Percentiles rank a stretch among this genome's conserved stretches.
These are phyloP conservation scores for Sechiopsis laciniata DNA, from an alignment of 306 rosid species.

Conservation along the genomic window DNA sequence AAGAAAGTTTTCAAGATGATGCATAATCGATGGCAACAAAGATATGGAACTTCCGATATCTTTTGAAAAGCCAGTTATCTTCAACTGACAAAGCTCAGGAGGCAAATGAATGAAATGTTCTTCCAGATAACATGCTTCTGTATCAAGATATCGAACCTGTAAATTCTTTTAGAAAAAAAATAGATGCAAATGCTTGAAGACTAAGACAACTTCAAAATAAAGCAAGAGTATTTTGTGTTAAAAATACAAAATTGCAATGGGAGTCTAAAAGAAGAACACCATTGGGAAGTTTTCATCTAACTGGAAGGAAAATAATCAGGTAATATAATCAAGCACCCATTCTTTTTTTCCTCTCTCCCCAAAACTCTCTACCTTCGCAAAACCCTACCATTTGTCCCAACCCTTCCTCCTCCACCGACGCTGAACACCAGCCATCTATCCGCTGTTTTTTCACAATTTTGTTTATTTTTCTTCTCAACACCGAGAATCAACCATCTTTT, in stretches of 20 bases:
- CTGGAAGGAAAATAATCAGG: background rate
- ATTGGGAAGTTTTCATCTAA: background rate
- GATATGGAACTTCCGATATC: constrained; percentile 91
- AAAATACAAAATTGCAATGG: background rate
- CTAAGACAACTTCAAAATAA: background rate
- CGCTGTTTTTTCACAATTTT: no score
- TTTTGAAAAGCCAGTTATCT: constrained; percentile 81
- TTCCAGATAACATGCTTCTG: constrained; percentile 56
- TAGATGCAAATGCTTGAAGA: background rate
- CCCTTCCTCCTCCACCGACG: no score
- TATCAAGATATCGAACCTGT: constrained; percentile 21
- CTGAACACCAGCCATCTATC: no score
- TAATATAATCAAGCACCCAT: constrained; percentile 8
- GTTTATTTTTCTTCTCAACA: no score
- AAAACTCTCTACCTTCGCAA: no score
- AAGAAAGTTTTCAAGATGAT: constrained; percentile 84
- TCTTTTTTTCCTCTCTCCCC: no score
- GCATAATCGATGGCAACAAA: constrained; percentile 88
- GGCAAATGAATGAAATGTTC: constrained; percentile 59
- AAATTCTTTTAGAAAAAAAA: background rate
- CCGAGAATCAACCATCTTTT: no score
- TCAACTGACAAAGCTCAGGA: constrained; percentile 82
- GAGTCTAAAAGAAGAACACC: background rate
- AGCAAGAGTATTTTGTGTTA: background rate
- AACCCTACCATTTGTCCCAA: no score